Evolutionary conservation across 768 basidiomycete genomes (phyloP).

Genomic region (Naganishia antarctica): DNA sequence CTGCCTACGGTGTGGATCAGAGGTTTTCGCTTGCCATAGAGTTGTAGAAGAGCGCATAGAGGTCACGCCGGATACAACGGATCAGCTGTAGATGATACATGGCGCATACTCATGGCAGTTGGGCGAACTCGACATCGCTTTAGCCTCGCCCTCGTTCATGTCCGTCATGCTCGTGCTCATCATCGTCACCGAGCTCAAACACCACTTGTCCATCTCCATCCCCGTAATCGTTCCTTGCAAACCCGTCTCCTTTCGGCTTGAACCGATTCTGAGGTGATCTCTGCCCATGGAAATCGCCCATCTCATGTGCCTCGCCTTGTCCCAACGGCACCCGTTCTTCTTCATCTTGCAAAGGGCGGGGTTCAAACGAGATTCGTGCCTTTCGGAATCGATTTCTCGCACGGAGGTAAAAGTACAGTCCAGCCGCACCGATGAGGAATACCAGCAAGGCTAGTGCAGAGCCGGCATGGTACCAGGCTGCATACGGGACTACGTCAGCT

Average conservation of each 20-base stretch:
- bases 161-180: slow-evolving; percentile 53
- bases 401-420: slow-evolving; percentile 75
- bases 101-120: too few relatives aligned
- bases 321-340: slow-evolving; percentile 45
- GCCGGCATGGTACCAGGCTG: slow-evolving; percentile 92
- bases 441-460: slow-evolving; percentile 79
- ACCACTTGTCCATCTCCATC: slow-evolving; percentile 45
- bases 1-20: slow-evolving; percentile 72
- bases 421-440: slow-evolving; percentile 64
- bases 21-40: slow-evolving; percentile 63
- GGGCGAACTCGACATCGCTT: slow-evolving; percentile 17
- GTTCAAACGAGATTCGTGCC: slow-evolving; percentile 34
- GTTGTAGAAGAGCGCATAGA: slow-evolving; percentile 43
- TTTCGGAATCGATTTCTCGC: slow-evolving; percentile 50
- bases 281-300: slow-evolving; percentile 60
- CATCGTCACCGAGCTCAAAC: slow-evolving; percentile 55
- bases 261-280: neutral
- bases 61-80: slow-evolving; percentile 53
- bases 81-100: too few relatives aligned
- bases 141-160: slow-evolving; percentile 5
- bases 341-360: slow-evolving; percentile 27
- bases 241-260: slow-evolving; percentile 23
- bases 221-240: slow-evolving; percentile 40
- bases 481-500: neutral
- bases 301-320: slow-evolving; percentile 59